Base-by-base conservation (phyloP, 495 filamentous ascomycete genomes). In the Usnea hakonensis region DNA sequence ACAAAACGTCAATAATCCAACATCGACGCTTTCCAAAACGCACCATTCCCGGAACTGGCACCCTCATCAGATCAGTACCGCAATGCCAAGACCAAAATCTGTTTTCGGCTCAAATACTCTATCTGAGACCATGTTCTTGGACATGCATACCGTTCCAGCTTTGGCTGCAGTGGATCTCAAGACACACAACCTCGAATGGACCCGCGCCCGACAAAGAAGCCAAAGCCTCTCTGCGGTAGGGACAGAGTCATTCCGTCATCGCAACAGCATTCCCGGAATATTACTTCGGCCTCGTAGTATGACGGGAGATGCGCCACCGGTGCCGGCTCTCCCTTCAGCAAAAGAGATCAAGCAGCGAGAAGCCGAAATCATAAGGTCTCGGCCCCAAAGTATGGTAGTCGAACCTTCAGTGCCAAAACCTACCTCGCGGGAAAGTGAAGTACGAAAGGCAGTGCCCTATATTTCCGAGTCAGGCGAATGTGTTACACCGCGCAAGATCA, bases 61-160 rank as follows among this genome's bases (percentile, higher is more conserved):
- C 63, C 73, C 73, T n/a, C 69, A 74, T 66, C 72, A 75, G 54
- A 62, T 75, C 16, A 67, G 72, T 44, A 66, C 55, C n/a, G 57
- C 58, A 37, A 55, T 67, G 53, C 46, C 55, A 26, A 55, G 64
- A 52, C 37, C 55, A 7, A 61, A 61, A 44, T 63, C 58, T 8
- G 60, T 69, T 55, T 64, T 69, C 23, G 71, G 44, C 33, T 53
- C 19, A 14, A 54, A 46, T 26, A 9, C 57, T 30, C 57, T 53
- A 11, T 36, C 65, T 36, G 38, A 55, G 17, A 21, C 54, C 23
- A 55, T 57, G 41, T 68, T 40, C 16, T 23, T 48, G 23, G 43
- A 54, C 14, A 28, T 43, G 14, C 53, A 38, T 52, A 43, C 58
- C 6, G 38, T 62, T 35, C 64, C 58, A 32, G 44, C 55, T 9